Conservation (phyloP, 2,329 filamentous ascomycete species). For the Colletotrichum australisinense region DNA sequence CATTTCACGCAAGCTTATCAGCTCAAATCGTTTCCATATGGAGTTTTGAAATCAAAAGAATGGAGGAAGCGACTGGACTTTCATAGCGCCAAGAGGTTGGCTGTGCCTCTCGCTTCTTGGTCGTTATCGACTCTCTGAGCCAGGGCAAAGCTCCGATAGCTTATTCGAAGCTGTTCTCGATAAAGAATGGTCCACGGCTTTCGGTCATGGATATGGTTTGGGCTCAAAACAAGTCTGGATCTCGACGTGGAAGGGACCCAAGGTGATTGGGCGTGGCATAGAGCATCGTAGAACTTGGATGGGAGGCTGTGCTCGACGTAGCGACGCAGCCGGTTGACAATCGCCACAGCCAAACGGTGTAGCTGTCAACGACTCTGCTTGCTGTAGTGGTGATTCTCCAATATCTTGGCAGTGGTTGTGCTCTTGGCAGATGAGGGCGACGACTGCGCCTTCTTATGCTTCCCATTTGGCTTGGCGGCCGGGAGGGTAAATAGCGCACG, state of each 20-base stretch:
- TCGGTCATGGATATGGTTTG: not conserved
- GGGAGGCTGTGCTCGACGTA: not conserved
- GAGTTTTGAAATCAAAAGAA: not conserved
- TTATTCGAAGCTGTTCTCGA: not conserved
- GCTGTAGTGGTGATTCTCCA: not conserved
- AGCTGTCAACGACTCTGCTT: not conserved
- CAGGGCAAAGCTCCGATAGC: not conserved
- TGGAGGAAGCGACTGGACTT: not conserved
- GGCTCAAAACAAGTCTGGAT: not conserved
- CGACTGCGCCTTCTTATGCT: constrained; percentile 23
- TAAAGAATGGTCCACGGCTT: not conserved
- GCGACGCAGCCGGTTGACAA: not conserved
- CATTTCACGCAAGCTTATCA: not conserved
- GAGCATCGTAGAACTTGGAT: not conserved
- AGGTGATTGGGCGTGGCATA: not conserved
- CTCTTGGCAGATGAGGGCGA: constrained; percentile 13
- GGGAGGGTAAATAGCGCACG: constrained; percentile 11
- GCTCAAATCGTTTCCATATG: too few relatives aligned
- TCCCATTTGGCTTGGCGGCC: constrained; percentile 3
- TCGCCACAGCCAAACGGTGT: not conserved
- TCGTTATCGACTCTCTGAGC: not conserved
- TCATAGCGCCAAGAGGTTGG: not conserved
- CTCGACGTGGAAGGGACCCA: not conserved
- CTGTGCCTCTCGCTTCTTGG: not conserved
- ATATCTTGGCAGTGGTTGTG: constrained; percentile 16